These are phyloP conservation scores for Beta corolliflora DNA, from an alignment of 179 eudicot species.

Conservation along the genomic window DNA sequence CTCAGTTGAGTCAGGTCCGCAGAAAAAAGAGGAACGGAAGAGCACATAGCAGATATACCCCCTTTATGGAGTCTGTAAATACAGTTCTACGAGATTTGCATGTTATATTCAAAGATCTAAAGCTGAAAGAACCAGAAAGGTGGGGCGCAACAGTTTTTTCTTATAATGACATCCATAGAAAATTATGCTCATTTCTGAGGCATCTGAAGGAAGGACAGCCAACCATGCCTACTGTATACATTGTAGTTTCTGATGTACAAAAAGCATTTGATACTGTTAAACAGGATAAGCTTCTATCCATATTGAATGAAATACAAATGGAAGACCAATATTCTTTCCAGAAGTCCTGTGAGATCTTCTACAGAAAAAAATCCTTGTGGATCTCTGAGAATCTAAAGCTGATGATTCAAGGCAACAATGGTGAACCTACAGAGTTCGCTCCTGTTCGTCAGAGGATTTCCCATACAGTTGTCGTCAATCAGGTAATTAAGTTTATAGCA, in stretches of 20 bases:
- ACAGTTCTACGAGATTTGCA: conserved; percentile 64
- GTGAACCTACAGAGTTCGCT: conserved; percentile 22
- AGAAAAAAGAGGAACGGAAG: conserved; percentile 17
- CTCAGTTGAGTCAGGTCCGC: conserved; percentile 9
- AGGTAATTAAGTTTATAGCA: conserved; percentile 40
- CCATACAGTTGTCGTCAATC: conserved; percentile 50
- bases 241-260: conserved; percentile 80
- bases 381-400: conserved; percentile 39
- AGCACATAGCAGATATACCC: conserved; percentile 10
- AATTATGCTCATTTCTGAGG: conserved; percentile 59
- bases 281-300: conserved; percentile 74
- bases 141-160: conserved; percentile 82
- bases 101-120: conserved; percentile 62
- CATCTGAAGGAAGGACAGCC: conserved; percentile 49
- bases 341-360: conserved; percentile 49
- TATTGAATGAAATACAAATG: conserved; percentile 56
- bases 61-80: conserved; percentile 62
- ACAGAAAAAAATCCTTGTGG: conserved; percentile 52
- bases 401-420: conserved; percentile 28
- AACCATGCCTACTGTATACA: conserved; percentile 50
- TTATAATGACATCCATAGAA: conserved; percentile 73
- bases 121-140: conserved; percentile 55
- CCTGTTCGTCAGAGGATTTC: conserved; percentile 38
- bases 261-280: conserved; percentile 87
- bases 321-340: conserved; percentile 48